Conservation (phyloP, 2,329 filamentous ascomycete species). For the Ascochyta koolunga region DNA sequence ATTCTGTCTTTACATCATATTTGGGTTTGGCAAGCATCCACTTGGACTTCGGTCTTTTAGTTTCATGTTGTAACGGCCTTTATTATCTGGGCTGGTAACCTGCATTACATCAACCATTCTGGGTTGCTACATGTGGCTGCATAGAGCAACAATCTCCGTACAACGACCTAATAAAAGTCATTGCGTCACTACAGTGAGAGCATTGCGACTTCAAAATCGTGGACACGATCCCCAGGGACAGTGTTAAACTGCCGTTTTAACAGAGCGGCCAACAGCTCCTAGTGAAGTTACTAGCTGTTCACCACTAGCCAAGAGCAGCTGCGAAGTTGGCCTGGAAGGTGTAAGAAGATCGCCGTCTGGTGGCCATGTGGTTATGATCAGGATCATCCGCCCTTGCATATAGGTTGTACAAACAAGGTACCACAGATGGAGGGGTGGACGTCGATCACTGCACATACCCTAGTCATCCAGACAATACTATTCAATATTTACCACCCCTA, state of each 20-base stretch:
- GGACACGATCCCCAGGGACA: no score
- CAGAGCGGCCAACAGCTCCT: background rate
- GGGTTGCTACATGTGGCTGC: conserved; percentile 14
- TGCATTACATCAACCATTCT: conserved; percentile 16
- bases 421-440: conserved; percentile 7
- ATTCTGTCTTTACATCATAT: conserved; percentile 42
- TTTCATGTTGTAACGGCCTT: conserved; percentile 22
- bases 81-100: conserved; percentile 8
- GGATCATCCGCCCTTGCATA: conserved; percentile 11
- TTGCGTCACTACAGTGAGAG: background rate
- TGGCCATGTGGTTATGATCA: conserved; percentile 8
- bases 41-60: conserved; percentile 20
- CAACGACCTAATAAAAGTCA: conserved; percentile 28
- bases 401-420: background rate
- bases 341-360: background rate
- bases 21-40: conserved; percentile 30
- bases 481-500: background rate
- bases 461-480: background rate
- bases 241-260: background rate
- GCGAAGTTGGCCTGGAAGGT: background rate
- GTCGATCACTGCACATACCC: conserved; percentile 21
- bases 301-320: background rate
- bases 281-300: background rate
- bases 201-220: background rate
- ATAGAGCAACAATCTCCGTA: conserved; percentile 11